Base-by-base conservation (phyloP, 768 basidiomycete genomes). In the Russula sp. region DNA sequence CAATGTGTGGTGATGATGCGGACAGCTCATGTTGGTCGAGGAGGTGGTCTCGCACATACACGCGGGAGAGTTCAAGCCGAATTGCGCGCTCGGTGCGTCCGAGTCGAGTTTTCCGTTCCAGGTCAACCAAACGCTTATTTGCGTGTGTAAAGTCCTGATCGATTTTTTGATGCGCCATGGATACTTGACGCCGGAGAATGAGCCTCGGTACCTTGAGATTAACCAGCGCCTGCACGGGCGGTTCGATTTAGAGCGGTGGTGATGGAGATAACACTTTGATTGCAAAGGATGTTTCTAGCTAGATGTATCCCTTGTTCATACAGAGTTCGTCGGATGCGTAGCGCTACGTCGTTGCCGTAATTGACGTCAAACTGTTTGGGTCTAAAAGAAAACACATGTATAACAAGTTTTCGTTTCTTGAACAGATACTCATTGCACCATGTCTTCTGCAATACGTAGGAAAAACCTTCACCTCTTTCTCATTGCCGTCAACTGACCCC, bases 111-210 rank as follows among this genome's bases (percentile, higher is more conserved):
- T 58, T 39, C 48, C 42, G 18, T 36, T 25, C 20, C n/a, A 5
- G 52, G 13, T 3, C 3, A 13, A 3, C 32, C 6, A 11, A n/a
- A n/a, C 22, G 49, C 45, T 6, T n/a, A 36, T 48, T 42, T 46
- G 18, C 32, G 32, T 7, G 35, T 56, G 3, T 13, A 58, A 92
- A 92, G 93, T 94, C 16, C 75, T 98, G 51, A 76, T 98, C 49
- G 95, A 98, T 72, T 86, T 98, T 61, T 80, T 98, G 72, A 81
- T 98, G 53, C 83, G 95, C 1, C 85, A 88, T 61, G 94, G 94
- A 0, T 79, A 86, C 63, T 77, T 98, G 55, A 95, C 92, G 0
- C 83, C 92, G 0, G 94, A 96, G 63, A 90, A 86, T 61, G 97
- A 98, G 70, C 84, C 88, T 1, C 78, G 90, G 62, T 95, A 81